Percentiles rank a stretch among this genome's conserved stretches.
These are phyloP conservation scores for Carex scoparia DNA, from an alignment of 176 grass and related monocot species.

Conservation along the genomic window DNA sequence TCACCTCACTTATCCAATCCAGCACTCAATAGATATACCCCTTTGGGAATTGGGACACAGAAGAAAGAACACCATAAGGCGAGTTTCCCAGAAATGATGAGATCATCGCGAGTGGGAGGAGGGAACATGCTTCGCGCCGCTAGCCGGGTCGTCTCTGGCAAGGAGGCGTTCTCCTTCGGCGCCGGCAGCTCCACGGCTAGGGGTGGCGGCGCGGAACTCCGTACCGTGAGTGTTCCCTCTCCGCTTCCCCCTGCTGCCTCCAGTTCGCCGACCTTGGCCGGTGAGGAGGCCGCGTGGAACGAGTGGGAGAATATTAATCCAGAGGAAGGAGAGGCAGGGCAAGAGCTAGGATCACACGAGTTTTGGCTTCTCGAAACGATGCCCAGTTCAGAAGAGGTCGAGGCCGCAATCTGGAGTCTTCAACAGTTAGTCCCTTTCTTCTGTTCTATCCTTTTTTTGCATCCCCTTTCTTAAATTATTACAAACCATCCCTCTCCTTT, in stretches of 20 bases:
- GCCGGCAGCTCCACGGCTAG: conserved; percentile 20
- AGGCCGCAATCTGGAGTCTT: conserved; percentile 58
- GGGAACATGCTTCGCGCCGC: conserved; percentile 37
- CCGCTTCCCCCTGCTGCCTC: conserved; percentile 30
- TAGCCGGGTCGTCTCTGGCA: conserved; percentile 13
- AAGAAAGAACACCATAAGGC: background rate
- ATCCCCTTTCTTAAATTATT: background rate
- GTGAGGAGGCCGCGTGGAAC: background rate
- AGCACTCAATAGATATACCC: background rate
- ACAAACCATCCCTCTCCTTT: too few species aligned
- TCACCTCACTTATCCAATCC: background rate
- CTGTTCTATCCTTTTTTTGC: background rate
- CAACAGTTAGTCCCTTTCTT: conserved; percentile 43
- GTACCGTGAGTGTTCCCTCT: conserved; percentile 21
- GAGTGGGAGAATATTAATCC: background rate
- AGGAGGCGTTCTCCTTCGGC: conserved; percentile 3
- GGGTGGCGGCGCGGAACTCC: background rate
- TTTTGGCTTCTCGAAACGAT: conserved; percentile 31
- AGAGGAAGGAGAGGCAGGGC: background rate
- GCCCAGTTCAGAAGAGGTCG: conserved; percentile 60
- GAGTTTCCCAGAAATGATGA: conserved; percentile 13
- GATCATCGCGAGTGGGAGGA: conserved; percentile 24
- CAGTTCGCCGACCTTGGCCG: conserved; percentile 10
- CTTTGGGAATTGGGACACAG: background rate
- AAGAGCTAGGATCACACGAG: background rate